Evolutionary conservation across 768 basidiomycete genomes (phyloP).

Genomic region (Amanita pseudoporphyria): DNA sequence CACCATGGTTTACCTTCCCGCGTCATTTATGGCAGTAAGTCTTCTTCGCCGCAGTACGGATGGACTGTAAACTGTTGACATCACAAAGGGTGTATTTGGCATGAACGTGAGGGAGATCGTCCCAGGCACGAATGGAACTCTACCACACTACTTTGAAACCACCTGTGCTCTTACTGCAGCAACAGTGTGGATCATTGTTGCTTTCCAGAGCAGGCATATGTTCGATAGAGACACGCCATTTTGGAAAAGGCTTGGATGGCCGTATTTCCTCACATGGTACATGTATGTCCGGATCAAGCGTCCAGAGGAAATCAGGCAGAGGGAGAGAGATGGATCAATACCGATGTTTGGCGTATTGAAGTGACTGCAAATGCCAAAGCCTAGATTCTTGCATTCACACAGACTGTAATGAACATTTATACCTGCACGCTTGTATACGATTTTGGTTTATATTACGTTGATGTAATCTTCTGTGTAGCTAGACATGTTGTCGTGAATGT

Average conservation of each 20-base stretch:
- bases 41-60: too few relatives aligned
- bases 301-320: too few relatives aligned
- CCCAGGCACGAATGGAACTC: slow-evolving; percentile 23
- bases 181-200: slow-evolving; percentile 49
- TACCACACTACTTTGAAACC: slow-evolving; percentile 31
- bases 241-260: slow-evolving; percentile 28
- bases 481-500: too few relatives aligned
- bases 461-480: too few relatives aligned
- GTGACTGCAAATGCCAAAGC: too few relatives aligned
- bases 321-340: too few relatives aligned
- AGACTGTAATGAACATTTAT: too few relatives aligned
- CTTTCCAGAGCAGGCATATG: slow-evolving; percentile 38
- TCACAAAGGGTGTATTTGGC: slow-evolving; percentile 39
- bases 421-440: too few relatives aligned
- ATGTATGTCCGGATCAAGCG: neutral
- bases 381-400: too few relatives aligned
- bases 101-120: slow-evolving; percentile 47
- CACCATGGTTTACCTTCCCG: slow-evolving; percentile 53
- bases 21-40: slow-evolving; percentile 41
- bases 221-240: slow-evolving; percentile 19
- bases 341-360: too few relatives aligned
- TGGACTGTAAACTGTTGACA: neutral
- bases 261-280: slow-evolving; percentile 15
- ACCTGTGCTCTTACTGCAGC: slow-evolving; percentile 38
- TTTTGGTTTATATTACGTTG: too few relatives aligned